Evolutionary conservation across 805 yeast genomes (phyloP), one percentile per base, ranked within the genome.

Genomic region (Wickerhamia fluorescens): DNA sequence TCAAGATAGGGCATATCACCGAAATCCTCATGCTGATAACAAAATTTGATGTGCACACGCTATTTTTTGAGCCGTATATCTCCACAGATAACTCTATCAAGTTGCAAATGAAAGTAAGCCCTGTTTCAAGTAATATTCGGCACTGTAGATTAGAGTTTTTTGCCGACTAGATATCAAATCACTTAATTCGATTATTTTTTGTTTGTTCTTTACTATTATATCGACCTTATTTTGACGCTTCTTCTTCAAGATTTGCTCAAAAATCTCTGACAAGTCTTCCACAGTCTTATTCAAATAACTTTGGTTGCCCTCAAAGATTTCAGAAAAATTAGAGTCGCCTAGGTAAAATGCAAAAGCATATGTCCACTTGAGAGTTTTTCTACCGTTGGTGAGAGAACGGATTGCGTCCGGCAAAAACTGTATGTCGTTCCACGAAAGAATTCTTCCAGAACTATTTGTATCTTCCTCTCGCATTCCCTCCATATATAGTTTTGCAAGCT

Each of bases 331-430:
- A 29, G 70, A 66, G 17, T 58, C 51, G 22, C 64, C 67, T 19
- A 86, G 60, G 49, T 77, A 84, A 46, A 59, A 89, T 8, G 85
- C 77, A 42, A 86, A 71, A 2, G 85, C 87, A 55, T 84, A 88
- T 0, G 96, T 75, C 96, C 97, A 92, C 60, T 86, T 83, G 29
- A 92, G 61, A 2, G 85, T 73, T 24, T 75, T 73, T 34, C 97
- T 65, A 6, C 94, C 83, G 33, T 67, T 68, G 17, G 77, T 61
- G 32, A 89, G 56, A 2, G 71, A 68, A 26, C 68, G 66, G 23
- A 83, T 76, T 22, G 89, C 75, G 30, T 83, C 89, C 7, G 78
- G 71, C 28, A 88, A 66, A 47, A 82, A 89, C 44, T 84, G 92
- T 1, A 86, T 80, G 45, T 88, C 95, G 29, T 79, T 81, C 94